phyloP scores from a whole-genome alignment of 345 rosid species.

The Populus simonii region DNA sequence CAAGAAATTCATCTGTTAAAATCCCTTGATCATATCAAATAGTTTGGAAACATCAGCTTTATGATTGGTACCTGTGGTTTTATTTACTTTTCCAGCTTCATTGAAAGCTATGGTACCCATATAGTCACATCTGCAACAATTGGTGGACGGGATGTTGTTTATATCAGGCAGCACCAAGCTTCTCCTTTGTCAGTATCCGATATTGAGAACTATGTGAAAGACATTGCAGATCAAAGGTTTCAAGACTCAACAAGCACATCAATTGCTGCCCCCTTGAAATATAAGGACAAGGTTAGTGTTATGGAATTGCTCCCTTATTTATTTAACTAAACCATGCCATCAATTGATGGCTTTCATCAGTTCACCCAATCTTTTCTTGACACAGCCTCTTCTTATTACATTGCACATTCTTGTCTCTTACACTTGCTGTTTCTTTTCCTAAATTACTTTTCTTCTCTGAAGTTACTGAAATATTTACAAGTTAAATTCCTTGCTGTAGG shows the following conservation, averaged over 20 bases:
- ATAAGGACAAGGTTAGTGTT: conserved; percentile 87
- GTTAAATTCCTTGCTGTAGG: conserved; percentile 60
- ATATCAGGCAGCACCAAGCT: conserved; percentile 86
- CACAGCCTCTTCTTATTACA: not conserved
- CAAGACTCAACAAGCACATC: conserved; percentile 57
- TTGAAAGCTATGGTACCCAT: conserved; percentile 85
- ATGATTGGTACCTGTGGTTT: conserved; percentile 15
- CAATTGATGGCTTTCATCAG: not conserved
- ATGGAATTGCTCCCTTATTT: conserved; percentile 4
- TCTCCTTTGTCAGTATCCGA: conserved; percentile 65
- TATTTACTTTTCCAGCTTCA: conserved; percentile 51
- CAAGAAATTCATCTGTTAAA: not conserved
- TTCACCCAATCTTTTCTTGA: not conserved
- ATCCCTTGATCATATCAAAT: conserved; percentile 11
- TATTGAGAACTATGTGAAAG: conserved; percentile 74
- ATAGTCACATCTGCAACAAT: conserved; percentile 85
- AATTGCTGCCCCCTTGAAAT: conserved; percentile 63
- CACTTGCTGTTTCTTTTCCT: conserved; percentile 2
- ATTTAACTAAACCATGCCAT: not conserved
- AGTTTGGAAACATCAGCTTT: conserved; percentile 10
- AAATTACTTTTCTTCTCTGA: not conserved
- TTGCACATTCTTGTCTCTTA: not conserved
- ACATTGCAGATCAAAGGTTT: conserved; percentile 71
- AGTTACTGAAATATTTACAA: conserved; percentile 15
- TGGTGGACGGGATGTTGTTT: conserved; percentile 97